Base-by-base conservation (phyloP, 169 alveolate genomes). In the Cytauxzoon felis region DNA sequence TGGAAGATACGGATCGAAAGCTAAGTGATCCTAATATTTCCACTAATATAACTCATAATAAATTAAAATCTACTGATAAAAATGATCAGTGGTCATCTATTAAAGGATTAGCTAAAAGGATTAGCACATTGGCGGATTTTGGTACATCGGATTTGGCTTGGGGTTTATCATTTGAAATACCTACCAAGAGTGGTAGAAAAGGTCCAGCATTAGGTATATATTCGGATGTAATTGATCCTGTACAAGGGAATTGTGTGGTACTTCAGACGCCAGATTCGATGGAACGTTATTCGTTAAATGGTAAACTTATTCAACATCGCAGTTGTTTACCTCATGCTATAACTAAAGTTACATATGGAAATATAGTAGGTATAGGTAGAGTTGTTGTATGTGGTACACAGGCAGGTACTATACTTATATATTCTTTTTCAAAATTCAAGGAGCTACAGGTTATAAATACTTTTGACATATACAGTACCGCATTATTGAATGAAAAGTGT, bases 291-390 rank as follows among this genome's bases (percentile, higher is more conserved):
- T 66, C 78, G 32, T 52, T 67, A 36, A 54, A 76, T 61, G 60
- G 63, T n/a, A 66, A 66, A 26, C 34, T 42, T 58, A 71, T 66
- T 16, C 92, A 87, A 49, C 88, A 81, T 50, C 78, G 53, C 43
- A 78, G 87, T 23, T 75, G 79, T 26, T 62, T 75, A 42, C 92
- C 92, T 5, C 72, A 73, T 51, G 82, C 87, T 18, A 75, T 87
- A 24, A 87, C 92, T 3, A 81, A 71, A 38, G 75, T 79, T 33
- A 47, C 83, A 21, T 66, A 56, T 49, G 92, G 92, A 0, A 78
- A 80, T 36, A 82, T 87, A 30, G 89, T 76, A 4, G 92, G 92
- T 7, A 87, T 81, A 16, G 92, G 92, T 0, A 70, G 79, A 50
- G 80, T 78, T 0, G 67, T 62, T 19, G 59, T 81, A 7, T 80